These are phyloP conservation scores for Botrytis byssoidea DNA, from an alignment of 2,329 filamentous ascomycete species.

Conservation along the genomic window DNA sequence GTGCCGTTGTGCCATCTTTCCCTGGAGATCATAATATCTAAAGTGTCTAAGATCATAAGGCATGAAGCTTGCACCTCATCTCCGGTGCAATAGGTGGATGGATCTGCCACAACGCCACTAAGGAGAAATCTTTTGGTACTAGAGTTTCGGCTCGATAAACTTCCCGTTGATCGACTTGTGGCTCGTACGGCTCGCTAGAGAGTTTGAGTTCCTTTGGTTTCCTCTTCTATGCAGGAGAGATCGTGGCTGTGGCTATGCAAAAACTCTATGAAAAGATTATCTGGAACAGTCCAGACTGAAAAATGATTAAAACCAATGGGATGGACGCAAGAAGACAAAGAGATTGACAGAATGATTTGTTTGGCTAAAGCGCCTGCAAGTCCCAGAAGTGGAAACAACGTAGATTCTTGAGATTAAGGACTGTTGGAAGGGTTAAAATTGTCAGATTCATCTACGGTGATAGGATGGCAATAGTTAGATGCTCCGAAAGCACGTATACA, in stretches of 20 bases:
- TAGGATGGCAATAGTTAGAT: neutral
- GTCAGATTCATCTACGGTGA: neutral
- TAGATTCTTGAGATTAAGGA: neutral
- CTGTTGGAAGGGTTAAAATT: neutral
- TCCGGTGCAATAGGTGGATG: neutral
- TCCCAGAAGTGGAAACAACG: neutral
- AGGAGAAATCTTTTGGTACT: neutral
- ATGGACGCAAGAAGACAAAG: neutral
- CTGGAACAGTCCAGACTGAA: neutral
- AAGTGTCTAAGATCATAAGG: neutral
- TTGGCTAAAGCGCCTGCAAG: neutral
- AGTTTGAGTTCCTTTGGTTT: neutral
- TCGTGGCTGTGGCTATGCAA: conserved; percentile 1
- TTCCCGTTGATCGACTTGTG: conserved; percentile 5
- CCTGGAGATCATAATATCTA: neutral
- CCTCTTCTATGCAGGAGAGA: neutral
- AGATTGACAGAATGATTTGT: neutral
- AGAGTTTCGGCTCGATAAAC: neutral
- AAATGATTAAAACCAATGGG: neutral
- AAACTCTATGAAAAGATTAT: neutral
- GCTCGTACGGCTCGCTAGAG: neutral
- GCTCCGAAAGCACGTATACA: neutral
- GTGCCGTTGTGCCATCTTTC: neutral
- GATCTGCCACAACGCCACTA: conserved; percentile 1
- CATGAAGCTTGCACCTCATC: conserved; percentile 11